These are phyloP conservation scores for Apiotrichum gamsii DNA, from an alignment of 1,284 basidiomycete genomes.

Conservation along the genomic window DNA sequence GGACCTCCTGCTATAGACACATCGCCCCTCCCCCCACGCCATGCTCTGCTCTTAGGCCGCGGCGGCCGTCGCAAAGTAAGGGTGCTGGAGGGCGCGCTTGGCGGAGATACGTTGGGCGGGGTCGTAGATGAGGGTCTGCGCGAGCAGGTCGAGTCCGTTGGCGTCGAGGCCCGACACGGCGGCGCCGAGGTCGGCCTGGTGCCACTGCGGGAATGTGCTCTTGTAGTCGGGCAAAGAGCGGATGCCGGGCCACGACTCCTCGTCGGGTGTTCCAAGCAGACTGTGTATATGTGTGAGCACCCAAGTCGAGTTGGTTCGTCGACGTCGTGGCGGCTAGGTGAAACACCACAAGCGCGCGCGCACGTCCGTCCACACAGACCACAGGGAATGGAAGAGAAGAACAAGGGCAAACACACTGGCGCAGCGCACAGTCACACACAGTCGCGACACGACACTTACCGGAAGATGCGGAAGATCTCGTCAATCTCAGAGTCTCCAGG, in stretches of 20 bases:
- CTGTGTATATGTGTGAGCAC: no score
- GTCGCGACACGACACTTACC: constrained; percentile 49
- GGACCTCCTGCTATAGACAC: no score
- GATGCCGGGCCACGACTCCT: constrained; percentile 88
- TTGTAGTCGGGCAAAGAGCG: constrained; percentile 91
- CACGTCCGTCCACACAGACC: no score
- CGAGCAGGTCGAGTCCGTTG: constrained; percentile 68
- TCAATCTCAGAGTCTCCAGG: constrained; percentile 99
- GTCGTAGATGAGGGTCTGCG: constrained; percentile 83
- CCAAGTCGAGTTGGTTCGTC: no score
- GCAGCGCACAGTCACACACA: no score
- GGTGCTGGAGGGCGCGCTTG: constrained; percentile 75
- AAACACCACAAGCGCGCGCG: no score
- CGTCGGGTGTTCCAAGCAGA: constrained; percentile 89
- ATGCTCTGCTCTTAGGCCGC: no score
- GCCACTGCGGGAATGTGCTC: constrained; percentile 92
- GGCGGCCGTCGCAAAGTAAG: constrained; percentile 57
- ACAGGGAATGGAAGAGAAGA: background rate
- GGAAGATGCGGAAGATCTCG: constrained; percentile 99
- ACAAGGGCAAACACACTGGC: background rate
- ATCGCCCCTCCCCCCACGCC: no score
- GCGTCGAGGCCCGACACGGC: constrained; percentile 66
- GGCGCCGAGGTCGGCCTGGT: constrained; percentile 55
- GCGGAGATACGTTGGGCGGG: constrained; percentile 93
- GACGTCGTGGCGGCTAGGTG: no score